Conservation (phyloP, 805 yeast species). For the Dipodascopsis tothii region DNA sequence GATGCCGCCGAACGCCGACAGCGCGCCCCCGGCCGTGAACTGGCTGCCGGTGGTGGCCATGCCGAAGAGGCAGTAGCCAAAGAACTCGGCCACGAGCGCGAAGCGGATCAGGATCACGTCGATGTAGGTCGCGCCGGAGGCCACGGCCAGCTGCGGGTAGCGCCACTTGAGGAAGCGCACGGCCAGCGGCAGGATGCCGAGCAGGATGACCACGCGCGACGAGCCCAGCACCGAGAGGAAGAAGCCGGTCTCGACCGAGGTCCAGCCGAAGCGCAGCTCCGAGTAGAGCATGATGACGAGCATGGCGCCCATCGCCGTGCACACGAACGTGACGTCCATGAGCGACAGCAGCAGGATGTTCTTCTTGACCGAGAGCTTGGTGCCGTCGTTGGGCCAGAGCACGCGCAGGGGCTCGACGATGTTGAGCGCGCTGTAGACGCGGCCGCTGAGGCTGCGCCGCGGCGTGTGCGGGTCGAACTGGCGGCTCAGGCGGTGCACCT, state of each 20-base stretch:
- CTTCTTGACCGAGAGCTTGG: conserved; percentile 6
- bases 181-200: conserved; percentile 24
- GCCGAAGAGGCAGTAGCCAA: conserved; percentile 3
- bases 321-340: conserved; percentile 19
- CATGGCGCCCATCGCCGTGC: conserved; percentile 18
- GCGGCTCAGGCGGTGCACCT: conserved; percentile 6
- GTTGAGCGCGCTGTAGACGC: conserved; percentile 14
- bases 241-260: conserved; percentile 30
- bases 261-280: conserved; percentile 29
- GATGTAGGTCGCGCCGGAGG: conserved; percentile 13
- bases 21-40: conserved; percentile 8
- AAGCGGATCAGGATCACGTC: conserved; percentile 14
- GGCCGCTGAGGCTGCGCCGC: conserved; percentile 1
- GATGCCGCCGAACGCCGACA: conserved; percentile 11
- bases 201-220: conserved; percentile 25
- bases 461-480: conserved; percentile 4
- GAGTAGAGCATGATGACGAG: conserved; percentile 25
- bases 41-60: conserved; percentile 5
- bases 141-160: conserved; percentile 4
- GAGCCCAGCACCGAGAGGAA: conserved; percentile 27
- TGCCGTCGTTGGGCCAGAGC: conserved; percentile 17
- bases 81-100: conserved; percentile 6
- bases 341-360: conserved; percentile 10
- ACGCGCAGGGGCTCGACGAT: conserved; percentile 25
- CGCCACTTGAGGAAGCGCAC: conserved; percentile 10